Evolutionary conservation across 352 stramenopile species (phyloP).

Genomic region (Pythium phragmitis): DNA sequence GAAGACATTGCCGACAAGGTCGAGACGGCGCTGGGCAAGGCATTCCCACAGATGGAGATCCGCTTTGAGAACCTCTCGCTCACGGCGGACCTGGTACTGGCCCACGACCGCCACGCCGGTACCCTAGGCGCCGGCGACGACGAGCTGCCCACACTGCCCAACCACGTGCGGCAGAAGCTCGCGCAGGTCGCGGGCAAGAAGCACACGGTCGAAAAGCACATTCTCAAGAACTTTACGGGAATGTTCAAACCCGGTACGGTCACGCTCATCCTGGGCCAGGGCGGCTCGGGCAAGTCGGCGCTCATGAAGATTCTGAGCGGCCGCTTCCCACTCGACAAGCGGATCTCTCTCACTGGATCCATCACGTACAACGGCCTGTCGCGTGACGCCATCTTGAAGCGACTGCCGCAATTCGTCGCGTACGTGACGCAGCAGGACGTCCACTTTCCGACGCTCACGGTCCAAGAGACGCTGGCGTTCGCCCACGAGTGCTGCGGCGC

Average conservation of each 20-base stretch:
- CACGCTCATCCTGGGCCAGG: slow-evolving; percentile 59
- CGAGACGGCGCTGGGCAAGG: slow-evolving; percentile 40
- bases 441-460: slow-evolving; percentile 51
- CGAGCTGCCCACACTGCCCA: slow-evolving; percentile 50
- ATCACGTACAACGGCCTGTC: slow-evolving; percentile 51
- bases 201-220: slow-evolving; percentile 41
- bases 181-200: slow-evolving; percentile 38
- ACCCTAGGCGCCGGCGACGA: slow-evolving; percentile 19
- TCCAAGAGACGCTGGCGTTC: slow-evolving; percentile 55
- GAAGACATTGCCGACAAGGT: slow-evolving; percentile 41
- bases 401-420: slow-evolving; percentile 45
- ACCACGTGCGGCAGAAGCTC: slow-evolving; percentile 42
- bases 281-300: slow-evolving; percentile 50
- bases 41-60: slow-evolving; percentile 61
- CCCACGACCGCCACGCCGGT: slow-evolving; percentile 28
- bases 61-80: slow-evolving; percentile 51
- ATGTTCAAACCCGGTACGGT: slow-evolving; percentile 49
- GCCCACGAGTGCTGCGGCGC: slow-evolving; percentile 54
- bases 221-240: slow-evolving; percentile 40
- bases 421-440: slow-evolving; percentile 53
- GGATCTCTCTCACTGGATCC: slow-evolving; percentile 35
- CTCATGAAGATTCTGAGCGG: slow-evolving; percentile 58
- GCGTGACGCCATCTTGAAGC: slow-evolving; percentile 30
- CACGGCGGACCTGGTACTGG: slow-evolving; percentile 40
- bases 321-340: slow-evolving; percentile 44